Evolutionary conservation across 2,329 filamentous ascomycete species (phyloP).

Genomic region (Botrytis deweyae): DNA sequence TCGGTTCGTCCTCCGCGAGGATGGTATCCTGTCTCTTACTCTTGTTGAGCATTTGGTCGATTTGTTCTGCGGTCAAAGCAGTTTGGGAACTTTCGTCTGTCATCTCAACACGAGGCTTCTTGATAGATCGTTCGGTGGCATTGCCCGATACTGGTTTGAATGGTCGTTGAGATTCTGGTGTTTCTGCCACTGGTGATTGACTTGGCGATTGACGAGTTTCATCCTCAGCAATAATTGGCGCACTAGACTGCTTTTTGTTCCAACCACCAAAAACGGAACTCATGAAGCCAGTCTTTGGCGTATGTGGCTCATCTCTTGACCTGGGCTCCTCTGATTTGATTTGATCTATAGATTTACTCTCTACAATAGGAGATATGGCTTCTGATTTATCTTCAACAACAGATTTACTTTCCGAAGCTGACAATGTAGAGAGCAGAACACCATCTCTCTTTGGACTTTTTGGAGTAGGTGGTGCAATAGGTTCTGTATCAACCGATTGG

Average conservation of each 20-base stretch:
- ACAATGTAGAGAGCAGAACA: conserved; percentile 52
- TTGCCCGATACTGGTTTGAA: conserved; percentile 66
- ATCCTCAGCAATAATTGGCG: conserved; percentile 61
- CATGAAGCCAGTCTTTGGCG: conserved; percentile 45
- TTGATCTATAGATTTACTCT: neutral
- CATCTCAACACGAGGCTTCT: conserved; percentile 47
- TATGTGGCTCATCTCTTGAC: conserved; percentile 38
- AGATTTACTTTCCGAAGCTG: neutral
- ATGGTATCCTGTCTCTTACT: conserved; percentile 45
- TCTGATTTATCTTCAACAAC: neutral
- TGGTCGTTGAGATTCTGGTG: conserved; percentile 56
- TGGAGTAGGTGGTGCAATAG: conserved; percentile 40
- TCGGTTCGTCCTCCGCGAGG: conserved; percentile 31
- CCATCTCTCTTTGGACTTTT: conserved; percentile 55
- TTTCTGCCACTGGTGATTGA: conserved; percentile 50
- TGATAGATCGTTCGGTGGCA: conserved; percentile 44
- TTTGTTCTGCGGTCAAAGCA: conserved; percentile 74
- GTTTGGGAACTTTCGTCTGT: conserved; percentile 80
- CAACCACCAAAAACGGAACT: conserved; percentile 47
- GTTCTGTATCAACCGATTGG: conserved; percentile 36
- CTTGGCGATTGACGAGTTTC: conserved; percentile 57
- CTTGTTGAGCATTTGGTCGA: conserved; percentile 68
- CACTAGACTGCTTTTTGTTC: conserved; percentile 43
- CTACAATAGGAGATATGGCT: neutral
- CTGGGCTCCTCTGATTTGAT: neutral